Evolutionary conservation across 768 basidiomycete genomes (phyloP).

Genomic region (Fomitopsis pulvina): DNA sequence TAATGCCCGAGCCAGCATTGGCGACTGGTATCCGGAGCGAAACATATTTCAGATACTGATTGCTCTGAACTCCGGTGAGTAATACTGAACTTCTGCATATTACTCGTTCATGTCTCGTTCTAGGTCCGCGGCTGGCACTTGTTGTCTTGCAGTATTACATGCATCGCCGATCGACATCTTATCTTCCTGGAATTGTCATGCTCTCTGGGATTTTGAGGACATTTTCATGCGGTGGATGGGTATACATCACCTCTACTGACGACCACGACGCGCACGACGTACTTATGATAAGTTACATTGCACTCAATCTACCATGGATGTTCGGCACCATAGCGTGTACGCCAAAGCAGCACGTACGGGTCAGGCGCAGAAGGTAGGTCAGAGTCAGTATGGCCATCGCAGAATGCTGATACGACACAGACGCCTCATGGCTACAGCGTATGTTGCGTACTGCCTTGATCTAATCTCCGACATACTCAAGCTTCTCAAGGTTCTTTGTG

Average conservation of each 20-base stretch:
- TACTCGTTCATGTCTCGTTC: neutral
- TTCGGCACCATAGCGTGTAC: constrained; percentile 56
- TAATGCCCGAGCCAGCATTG: constrained; percentile 47
- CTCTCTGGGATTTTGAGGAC: constrained; percentile 65
- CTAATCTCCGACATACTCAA: neutral
- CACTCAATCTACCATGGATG: constrained; percentile 90
- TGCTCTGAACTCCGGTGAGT: constrained; percentile 69
- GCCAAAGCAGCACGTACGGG: constrained; percentile 28
- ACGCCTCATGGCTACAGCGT: constrained; percentile 46
- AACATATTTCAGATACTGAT: constrained; percentile 85
- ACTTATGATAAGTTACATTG: constrained; percentile 83
- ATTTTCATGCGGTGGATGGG: constrained; percentile 85
- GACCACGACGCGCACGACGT: constrained; percentile 82
- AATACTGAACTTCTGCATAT: neutral
- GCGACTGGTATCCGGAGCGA: constrained; percentile 86
- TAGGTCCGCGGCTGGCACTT: constrained; percentile 71
- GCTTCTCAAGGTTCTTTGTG: constrained; percentile 55
- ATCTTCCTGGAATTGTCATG: constrained; percentile 45
- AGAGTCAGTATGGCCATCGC: neutral
- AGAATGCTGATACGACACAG: constrained; percentile 27
- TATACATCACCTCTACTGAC: constrained; percentile 82
- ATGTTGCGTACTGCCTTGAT: constrained; percentile 12
- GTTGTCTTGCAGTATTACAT: constrained; percentile 59
- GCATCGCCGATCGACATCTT: constrained; percentile 35
- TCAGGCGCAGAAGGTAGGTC: constrained; percentile 49